A percentile compares a stretch with the other conserved stretches of the same genome.
Evolutionary conservation across 106 monocot genomes (phyloP).

Genomic region (Acorus gramineus): DNA sequence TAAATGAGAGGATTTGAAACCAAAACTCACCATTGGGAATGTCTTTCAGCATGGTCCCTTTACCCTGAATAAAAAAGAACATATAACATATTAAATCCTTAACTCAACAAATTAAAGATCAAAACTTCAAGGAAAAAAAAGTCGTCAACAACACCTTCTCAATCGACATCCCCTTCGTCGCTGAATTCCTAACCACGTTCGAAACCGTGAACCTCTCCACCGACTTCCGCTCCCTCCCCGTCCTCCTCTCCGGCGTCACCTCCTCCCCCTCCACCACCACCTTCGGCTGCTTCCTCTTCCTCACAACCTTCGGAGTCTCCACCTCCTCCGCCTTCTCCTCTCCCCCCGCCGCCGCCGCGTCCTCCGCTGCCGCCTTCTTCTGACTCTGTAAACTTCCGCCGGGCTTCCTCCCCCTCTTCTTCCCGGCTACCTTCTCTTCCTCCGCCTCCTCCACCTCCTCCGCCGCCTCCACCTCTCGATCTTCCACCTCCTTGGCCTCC

Average conservation of each 20-base stretch:
- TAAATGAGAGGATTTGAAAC: background rate
- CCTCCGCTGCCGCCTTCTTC: conserved; percentile 5
- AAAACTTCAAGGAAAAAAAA: too few relatives aligned
- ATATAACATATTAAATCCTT: background rate
- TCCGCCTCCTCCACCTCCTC: conserved; percentile 3
- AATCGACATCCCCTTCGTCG: conserved; percentile 34
- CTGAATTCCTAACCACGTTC: conserved; percentile 5
- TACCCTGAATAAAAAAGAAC: conserved; percentile 35
- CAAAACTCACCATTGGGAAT: conserved; percentile 74
- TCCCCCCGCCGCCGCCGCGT: conserved; percentile 1
- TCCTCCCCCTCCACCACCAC: background rate
- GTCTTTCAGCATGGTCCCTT: conserved; percentile 75
- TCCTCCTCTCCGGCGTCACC: conserved; percentile 31
- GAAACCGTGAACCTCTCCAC: conserved; percentile 53
- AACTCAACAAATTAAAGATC: background rate
- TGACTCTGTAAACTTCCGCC: background rate
- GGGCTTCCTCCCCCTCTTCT: conserved; percentile 9
- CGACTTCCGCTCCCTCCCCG: conserved; percentile 67
- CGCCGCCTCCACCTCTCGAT: too few relatives aligned
- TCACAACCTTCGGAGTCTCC: conserved; percentile 3
- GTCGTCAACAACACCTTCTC: conserved; percentile 25
- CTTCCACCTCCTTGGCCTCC: too few relatives aligned
- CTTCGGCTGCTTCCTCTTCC: background rate
- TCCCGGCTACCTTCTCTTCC: conserved; percentile 4
- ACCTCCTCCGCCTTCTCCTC: background rate